Conservation (phyloP, 192 early-diverging fungal species). For the Rhizophlyctis rosea region DNA sequence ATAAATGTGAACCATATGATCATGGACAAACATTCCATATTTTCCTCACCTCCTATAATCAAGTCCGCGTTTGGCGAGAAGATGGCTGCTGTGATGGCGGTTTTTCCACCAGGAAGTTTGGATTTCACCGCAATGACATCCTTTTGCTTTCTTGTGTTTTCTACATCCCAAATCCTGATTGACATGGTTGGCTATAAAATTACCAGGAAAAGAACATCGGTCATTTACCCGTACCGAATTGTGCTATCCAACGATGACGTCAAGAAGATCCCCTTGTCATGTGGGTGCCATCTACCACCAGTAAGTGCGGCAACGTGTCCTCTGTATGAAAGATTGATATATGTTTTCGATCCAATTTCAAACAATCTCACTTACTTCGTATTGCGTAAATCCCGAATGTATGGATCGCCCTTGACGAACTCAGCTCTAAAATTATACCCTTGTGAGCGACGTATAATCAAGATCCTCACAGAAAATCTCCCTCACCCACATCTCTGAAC, state of each 20-base stretch:
- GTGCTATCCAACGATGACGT: slow-evolving; percentile 82
- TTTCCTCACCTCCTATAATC: slow-evolving; percentile 59
- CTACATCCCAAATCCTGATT: slow-evolving; percentile 75
- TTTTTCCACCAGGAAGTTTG: slow-evolving; percentile 64
- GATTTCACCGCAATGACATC: slow-evolving; percentile 76
- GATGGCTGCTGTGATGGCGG: slow-evolving; percentile 64
- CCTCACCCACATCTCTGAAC: slow-evolving; percentile 54
- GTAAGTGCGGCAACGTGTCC: slow-evolving; percentile 85
- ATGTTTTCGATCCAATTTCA: not conserved
- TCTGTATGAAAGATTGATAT: slow-evolving; percentile 23
- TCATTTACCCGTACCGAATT: slow-evolving; percentile 45
- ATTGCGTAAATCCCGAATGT: slow-evolving; percentile 81
- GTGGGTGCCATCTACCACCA: slow-evolving; percentile 76
- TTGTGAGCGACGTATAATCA: not conserved
- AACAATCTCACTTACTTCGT: slow-evolving; percentile 47
- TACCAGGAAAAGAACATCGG: slow-evolving; percentile 11
- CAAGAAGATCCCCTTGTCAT: slow-evolving; percentile 59
- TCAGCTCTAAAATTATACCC: slow-evolving; percentile 42
- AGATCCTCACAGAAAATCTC: not conserved
- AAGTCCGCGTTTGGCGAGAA: slow-evolving; percentile 71
- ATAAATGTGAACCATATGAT: slow-evolving; percentile 17
- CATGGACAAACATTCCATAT: not conserved
- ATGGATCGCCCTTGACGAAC: slow-evolving; percentile 88
- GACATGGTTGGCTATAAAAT: not conserved
- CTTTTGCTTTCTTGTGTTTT: slow-evolving; percentile 66